A percentile compares a stretch with the other conserved stretches of the same genome.
These are phyloP conservation scores for Podospora appendiculata DNA, from an alignment of 495 filamentous ascomycete species.

Conservation along the genomic window DNA sequence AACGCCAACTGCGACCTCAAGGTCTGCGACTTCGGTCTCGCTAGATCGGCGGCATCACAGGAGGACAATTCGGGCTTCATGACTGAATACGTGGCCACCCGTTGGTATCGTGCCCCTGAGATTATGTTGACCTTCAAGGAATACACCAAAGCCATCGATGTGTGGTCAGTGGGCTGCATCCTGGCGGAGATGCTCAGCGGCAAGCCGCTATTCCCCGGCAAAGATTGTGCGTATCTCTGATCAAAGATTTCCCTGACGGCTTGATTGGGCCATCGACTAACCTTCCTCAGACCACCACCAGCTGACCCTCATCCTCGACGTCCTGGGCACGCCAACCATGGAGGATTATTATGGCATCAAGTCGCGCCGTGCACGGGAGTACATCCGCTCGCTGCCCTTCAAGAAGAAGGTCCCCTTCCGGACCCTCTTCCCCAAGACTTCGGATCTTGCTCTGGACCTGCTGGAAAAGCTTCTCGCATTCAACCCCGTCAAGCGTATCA, in stretches of 20 bases:
- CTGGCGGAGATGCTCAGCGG: constrained; percentile 99
- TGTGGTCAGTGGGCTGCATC: constrained; percentile 99
- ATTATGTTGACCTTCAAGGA: constrained; percentile 99
- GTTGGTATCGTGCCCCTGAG: constrained; percentile 98
- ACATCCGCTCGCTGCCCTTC: constrained; percentile 98
- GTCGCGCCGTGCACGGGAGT: constrained; percentile 93
- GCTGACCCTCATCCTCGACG: constrained; percentile 93
- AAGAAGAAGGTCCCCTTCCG: constrained; percentile 99
- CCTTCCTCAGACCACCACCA: constrained; percentile 81
- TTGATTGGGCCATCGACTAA: constrained; percentile 1
- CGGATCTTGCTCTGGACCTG: constrained; percentile 85
- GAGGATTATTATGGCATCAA: constrained; percentile 99
- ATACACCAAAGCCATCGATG: constrained; percentile 99
- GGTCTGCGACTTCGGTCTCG: constrained; percentile 96
- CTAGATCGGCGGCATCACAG: constrained; percentile 82
- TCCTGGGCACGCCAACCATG: constrained; percentile 98
- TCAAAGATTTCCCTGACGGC: neutral
- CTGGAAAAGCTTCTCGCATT: constrained; percentile 94
- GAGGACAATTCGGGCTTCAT: constrained; percentile 99
- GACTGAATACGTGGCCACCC: constrained; percentile 99
- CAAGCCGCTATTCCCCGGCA: constrained; percentile 96
- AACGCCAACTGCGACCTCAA: constrained; percentile 99
- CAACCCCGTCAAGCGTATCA: constrained; percentile 97
- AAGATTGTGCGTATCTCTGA: constrained; percentile 71
- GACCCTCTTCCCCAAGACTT: constrained; percentile 94